These are phyloP conservation scores for Rosa multiflora DNA, from an alignment of 306 rosid species.

Conservation along the genomic window DNA sequence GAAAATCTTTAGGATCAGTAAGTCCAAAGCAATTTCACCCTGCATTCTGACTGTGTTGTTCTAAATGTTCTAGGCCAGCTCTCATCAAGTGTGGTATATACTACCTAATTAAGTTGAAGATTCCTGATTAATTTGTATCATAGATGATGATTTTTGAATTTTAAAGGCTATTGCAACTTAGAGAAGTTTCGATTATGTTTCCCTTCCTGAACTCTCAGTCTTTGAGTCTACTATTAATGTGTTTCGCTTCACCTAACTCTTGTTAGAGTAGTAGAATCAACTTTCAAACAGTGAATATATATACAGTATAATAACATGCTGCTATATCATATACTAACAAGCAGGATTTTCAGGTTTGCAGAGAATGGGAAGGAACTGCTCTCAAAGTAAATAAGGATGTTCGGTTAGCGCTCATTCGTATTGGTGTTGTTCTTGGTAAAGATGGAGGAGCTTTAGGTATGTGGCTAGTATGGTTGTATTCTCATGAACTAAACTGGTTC, in stretches of 20 bases:
- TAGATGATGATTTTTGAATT: neutral
- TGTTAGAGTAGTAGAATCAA: neutral
- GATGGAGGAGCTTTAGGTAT: conserved; percentile 98
- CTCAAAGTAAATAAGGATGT: conserved; percentile 67
- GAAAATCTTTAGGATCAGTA: neutral
- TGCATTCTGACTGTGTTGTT: neutral
- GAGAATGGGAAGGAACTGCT: conserved; percentile 96
- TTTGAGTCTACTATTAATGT: neutral
- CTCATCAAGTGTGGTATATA: neutral
- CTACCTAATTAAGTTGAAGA: neutral
- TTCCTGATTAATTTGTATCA: conserved; percentile 6
- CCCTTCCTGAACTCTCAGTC: neutral
- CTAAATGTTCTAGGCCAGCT: neutral
- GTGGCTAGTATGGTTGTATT: conserved; percentile 6
- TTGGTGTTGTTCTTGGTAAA: conserved; percentile 97
- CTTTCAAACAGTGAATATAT: neutral
- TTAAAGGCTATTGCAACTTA: neutral
- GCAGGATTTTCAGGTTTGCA: conserved; percentile 67
- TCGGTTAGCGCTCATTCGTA: conserved; percentile 78
- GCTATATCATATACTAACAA: neutral
- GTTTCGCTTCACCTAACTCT: neutral
- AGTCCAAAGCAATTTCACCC: neutral
- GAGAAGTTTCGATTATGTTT: conserved; percentile 4
- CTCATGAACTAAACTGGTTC: conserved; percentile 10
- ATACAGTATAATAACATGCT: neutral